Evolutionary conservation across 805 yeast genomes (phyloP).

Genomic region (Millerozyma acaciae): DNA sequence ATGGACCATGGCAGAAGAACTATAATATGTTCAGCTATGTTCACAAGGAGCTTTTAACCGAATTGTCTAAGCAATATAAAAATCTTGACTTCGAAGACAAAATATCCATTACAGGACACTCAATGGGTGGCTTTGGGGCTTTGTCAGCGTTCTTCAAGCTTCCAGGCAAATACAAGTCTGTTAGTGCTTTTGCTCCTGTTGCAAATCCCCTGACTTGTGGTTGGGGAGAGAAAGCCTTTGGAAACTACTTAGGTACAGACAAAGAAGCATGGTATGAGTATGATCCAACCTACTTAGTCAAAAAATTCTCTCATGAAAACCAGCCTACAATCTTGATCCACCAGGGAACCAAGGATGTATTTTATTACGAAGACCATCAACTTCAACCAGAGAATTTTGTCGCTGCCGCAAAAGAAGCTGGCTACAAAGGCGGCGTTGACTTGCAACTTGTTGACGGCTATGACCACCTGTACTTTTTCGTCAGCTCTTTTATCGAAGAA

Average conservation of each 20-base stretch:
- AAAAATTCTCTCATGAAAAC: slow-evolving; percentile 47
- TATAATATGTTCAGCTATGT: slow-evolving; percentile 88
- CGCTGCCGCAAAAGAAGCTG: slow-evolving; percentile 53
- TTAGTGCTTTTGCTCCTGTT: slow-evolving; percentile 89
- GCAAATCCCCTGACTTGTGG: slow-evolving; percentile 70
- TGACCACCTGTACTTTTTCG: slow-evolving; percentile 88
- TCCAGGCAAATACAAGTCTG: slow-evolving; percentile 71
- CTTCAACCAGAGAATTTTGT: slow-evolving; percentile 72
- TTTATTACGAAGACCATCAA: slow-evolving; percentile 56
- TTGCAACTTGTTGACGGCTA: slow-evolving; percentile 70
- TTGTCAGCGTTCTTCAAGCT: slow-evolving; percentile 60
- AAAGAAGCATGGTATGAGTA: slow-evolving; percentile 64
- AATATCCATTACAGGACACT: slow-evolving; percentile 87
- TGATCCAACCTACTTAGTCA: slow-evolving; percentile 80
- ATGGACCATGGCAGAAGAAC: slow-evolving; percentile 63
- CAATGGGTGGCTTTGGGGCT: slow-evolving; percentile 99
- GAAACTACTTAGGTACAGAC: slow-evolving; percentile 68
- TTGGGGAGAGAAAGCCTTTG: slow-evolving; percentile 88
- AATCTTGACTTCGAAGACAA: slow-evolving; percentile 56
- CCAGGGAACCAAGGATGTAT: slow-evolving; percentile 76
- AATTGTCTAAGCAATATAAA: slow-evolving; percentile 39
- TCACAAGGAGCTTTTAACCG: slow-evolving; percentile 62
- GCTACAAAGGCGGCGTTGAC: slow-evolving; percentile 57
- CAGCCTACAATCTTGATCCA: slow-evolving; percentile 70
- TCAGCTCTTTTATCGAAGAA: slow-evolving; percentile 71